Evolutionary conservation across 2,329 filamentous ascomycete species (phyloP).

Genomic region (Drechmeria coniospora): DNA sequence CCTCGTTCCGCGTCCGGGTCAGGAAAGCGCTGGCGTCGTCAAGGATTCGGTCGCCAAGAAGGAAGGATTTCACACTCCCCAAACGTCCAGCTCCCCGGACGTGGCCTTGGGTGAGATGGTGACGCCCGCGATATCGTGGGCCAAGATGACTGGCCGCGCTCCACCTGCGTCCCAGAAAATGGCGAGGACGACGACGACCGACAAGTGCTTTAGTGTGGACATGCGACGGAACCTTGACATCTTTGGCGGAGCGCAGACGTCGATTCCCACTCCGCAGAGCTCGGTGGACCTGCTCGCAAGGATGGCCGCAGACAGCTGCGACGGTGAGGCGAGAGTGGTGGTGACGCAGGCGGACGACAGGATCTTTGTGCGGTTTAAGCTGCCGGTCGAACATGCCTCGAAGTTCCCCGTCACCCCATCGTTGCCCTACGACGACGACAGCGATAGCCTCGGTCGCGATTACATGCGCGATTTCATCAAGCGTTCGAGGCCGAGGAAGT

Average conservation of each 20-base stretch:
- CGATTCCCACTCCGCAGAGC: slow-evolving; percentile 5
- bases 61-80: neutral
- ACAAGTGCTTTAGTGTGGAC: slow-evolving; percentile 16
- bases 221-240: slow-evolving; percentile 20
- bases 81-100: neutral
- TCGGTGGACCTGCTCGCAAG: slow-evolving; percentile 12
- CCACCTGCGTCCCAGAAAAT: slow-evolving; percentile 2
- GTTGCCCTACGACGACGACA: slow-evolving; percentile 9
- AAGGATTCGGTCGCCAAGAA: neutral
- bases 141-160: slow-evolving; percentile 4
- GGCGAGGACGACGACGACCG: slow-evolving; percentile 4
- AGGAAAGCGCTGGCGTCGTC: neutral
- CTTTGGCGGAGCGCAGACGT: slow-evolving; percentile 11
- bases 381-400: slow-evolving; percentile 15
- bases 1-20: too few relatives aligned
- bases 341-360: slow-evolving; percentile 13
- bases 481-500: slow-evolving; percentile 13
- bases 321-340: slow-evolving; percentile 16
- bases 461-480: slow-evolving; percentile 21
- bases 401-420: slow-evolving; percentile 15
- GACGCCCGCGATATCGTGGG: slow-evolving; percentile 7
- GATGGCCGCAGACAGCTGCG: slow-evolving; percentile 12
- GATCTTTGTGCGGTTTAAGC: slow-evolving; percentile 23
- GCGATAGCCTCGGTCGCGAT: slow-evolving; percentile 14
- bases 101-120: neutral